Base-by-base conservation (phyloP, 805 yeast genomes). In the Candida xyloterini region DNA sequence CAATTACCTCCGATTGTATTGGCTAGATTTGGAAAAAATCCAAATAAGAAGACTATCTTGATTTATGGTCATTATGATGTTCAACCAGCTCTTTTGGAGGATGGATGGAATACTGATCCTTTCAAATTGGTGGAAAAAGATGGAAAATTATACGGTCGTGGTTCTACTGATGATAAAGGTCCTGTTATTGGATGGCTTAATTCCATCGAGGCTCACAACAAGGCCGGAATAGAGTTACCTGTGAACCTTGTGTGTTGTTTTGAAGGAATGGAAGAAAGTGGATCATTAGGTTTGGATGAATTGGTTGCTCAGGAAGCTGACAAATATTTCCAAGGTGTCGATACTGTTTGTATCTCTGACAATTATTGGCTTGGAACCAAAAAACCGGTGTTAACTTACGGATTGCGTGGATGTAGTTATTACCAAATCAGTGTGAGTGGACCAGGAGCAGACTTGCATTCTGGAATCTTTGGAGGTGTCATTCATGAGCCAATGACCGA, bases 261-360 rank as follows among this genome's bases (percentile, higher is more conserved):
- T 57, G 99, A 93, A 68, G 98, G 99, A 46, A 93, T 93, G 99
- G 99, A 93, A 68, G 99, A 93, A 68, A 81, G 90, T 48, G 99
- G 99, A 16, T 88, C 96, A 24, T 66, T 87, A 35, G 98, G 98
- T 25, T 75, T 93, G 50, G 99, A 91, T 52, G 79, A 70, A 25
- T 76, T 93, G 56, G 84, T 93, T 56, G 81, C 80, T 35, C 65
- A 70, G 29, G 98, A 93, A 69, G 90, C 95, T 40, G 63, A 74
- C 38, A 63, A 66, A 27, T 93, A 88, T 66, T 93, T 93, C 73
- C 81, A 84, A 62, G 81, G 78, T 29, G 95, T 90, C 35, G 95
- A 91, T 60, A 89, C 96, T 26, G 96, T 90, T 37, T 89, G 97
- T 62, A 93, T 93, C 54, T 81, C 93, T 39, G 99, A 93, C 67